Evolutionary conservation across 441 rosid genomes (phyloP), one percentile per base, ranked within the genome.

Genomic region (Brassica balearica): DNA sequence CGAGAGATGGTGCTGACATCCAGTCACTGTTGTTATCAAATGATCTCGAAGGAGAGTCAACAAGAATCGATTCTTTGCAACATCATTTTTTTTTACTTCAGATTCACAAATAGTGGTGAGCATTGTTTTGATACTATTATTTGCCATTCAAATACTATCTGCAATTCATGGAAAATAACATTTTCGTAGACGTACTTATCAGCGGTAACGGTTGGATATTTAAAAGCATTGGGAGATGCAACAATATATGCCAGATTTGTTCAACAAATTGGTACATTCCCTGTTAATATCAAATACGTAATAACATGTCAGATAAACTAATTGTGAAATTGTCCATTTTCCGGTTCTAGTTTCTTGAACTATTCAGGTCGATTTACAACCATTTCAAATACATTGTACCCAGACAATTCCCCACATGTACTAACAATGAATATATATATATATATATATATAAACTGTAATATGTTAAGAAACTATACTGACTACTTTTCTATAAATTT

Each of bases 301-400:
- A 72, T 1, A 34, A 78, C 69, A 58, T 65, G 76, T 71, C 72
- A 43, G 72, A 19, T 58, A 29, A 32, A 32, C 8, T 25, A n/a
- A 51, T 46, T 46, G 69, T 66, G 69, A 66, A 58, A 66, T 65
- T 65, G 63, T 46, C 81, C 68, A 71, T 72, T 46, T 25, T 60
- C 64, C 29, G 20, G 48, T 19, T 6, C 4, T 71, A 25, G 20
- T 56, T 32, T 71, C 36, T 19, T 53, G 11, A 15, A 15, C 32
- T 55, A 77, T 65, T 8, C 34, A 29, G n/a, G 76, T 71, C 62
- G 80, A 77, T 64, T 34, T 41, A 65, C 15, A 71, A 66, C 68
- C 68, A 65, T 71, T 41, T 23, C 43, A 66, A 32, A 72, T 72
- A 46, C 53, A 58, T 46, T 72, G 56, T 32, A 64, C 2, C 10